Percentiles rank a stretch among this genome's conserved stretches.
Conservation (phyloP, 78 protist genomes). For the Protostelium mycophagum region DNA sequence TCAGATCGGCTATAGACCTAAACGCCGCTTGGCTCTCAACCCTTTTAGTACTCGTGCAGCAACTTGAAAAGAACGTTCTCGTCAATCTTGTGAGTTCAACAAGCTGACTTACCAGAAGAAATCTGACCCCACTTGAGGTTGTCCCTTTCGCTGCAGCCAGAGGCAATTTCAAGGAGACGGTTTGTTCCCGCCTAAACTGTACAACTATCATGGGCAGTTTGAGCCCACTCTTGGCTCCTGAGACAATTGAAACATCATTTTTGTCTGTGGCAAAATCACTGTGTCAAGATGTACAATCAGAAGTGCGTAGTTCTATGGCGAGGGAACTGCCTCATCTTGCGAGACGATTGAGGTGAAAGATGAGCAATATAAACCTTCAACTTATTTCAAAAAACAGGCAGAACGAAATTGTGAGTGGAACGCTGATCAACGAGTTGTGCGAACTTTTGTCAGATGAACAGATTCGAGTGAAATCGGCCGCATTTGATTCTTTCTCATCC, state of each 20-base stretch:
- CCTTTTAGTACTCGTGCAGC: background rate
- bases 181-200: background rate
- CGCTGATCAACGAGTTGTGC: background rate
- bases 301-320: background rate
- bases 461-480: background rate
- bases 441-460: background rate
- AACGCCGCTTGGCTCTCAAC: background rate
- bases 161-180: background rate
- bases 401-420: background rate
- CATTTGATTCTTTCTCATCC: background rate
- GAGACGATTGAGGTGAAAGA: background rate
- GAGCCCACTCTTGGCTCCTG: background rate
- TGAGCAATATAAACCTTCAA: no score
- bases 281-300: background rate
- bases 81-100: background rate
- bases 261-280: background rate
- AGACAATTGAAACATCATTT: background rate
- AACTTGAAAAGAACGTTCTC: background rate
- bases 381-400: background rate
- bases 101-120: no score
- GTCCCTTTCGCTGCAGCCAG: background rate
- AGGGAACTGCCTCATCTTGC: background rate
- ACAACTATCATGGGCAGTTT: background rate
- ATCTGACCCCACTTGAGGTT: no score
- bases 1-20: background rate